These are phyloP conservation scores for Papiliotrema flavescens DNA, from an alignment of 1,284 basidiomycete species.

Conservation along the genomic window DNA sequence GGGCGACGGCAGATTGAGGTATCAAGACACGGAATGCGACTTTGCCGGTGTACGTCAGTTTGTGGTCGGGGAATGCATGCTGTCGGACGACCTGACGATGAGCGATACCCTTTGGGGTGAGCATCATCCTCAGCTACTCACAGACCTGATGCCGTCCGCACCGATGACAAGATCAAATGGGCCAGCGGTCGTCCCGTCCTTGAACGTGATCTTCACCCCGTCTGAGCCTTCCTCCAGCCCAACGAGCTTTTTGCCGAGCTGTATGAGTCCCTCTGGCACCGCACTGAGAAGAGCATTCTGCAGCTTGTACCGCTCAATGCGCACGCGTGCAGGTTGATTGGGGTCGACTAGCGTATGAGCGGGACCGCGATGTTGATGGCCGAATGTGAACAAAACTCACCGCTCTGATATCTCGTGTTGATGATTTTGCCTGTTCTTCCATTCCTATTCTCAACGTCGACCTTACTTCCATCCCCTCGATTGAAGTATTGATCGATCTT, in stretches of 20 bases:
- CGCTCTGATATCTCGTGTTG: conserved; percentile 8
- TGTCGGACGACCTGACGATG: conserved; percentile 23
- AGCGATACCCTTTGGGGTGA: neutral
- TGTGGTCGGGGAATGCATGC: conserved; percentile 27
- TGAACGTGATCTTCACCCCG: conserved; percentile 20
- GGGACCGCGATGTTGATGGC: neutral
- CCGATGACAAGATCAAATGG: conserved; percentile 33
- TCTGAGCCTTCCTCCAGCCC: conserved; percentile 9
- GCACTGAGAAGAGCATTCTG: conserved; percentile 26
- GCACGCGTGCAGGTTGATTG: conserved; percentile 14
- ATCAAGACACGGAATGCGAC: conserved; percentile 27
- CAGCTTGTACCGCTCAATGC: conserved; percentile 30
- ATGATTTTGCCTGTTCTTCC: conserved; percentile 23
- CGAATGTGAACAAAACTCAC: conserved; percentile 4
- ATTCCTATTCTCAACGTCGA: conserved; percentile 20
- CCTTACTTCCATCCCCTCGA: conserved; percentile 13
- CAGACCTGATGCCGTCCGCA: conserved; percentile 36
- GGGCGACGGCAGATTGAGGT: conserved; percentile 22
- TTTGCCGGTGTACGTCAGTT: conserved; percentile 29
- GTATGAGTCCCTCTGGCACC: conserved; percentile 22
- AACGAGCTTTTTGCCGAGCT: conserved; percentile 22
- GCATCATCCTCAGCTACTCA: conserved; percentile 4
- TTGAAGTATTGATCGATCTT: conserved; percentile 18
- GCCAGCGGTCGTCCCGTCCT: conserved; percentile 18
- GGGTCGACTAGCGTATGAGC: conserved; percentile 10